These are phyloP conservation scores for Pezicula radicicola DNA, from an alignment of 2,329 filamentous ascomycete species.

Conservation along the genomic window DNA sequence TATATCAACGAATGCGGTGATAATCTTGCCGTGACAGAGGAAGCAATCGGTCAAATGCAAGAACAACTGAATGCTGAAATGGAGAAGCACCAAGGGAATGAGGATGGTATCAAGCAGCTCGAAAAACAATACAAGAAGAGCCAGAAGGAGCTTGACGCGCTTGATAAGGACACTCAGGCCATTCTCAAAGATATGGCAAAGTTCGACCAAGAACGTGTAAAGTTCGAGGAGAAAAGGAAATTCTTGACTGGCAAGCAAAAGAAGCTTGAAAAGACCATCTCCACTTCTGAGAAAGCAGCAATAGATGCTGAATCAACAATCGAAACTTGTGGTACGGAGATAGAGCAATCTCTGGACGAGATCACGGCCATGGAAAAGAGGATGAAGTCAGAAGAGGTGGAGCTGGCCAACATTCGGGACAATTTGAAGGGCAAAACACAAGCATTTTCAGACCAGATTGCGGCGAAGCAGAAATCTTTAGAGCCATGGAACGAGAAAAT, in stretches of 20 bases:
- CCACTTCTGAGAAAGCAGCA: conserved; percentile 70
- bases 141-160: conserved; percentile 76
- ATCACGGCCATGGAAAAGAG: conserved; percentile 73
- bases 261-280: conserved; percentile 87
- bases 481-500: conserved; percentile 98
- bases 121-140: conserved; percentile 81
- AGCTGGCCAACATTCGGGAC: conserved; percentile 80
- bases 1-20: conserved; percentile 86
- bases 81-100: conserved; percentile 85
- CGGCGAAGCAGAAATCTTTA: conserved; percentile 85
- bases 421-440: conserved; percentile 94
- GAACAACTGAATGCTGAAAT: conserved; percentile 81
- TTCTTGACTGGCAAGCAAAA: conserved; percentile 88
- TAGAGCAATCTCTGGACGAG: conserved; percentile 72
- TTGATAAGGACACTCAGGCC: conserved; percentile 78
- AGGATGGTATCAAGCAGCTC: conserved; percentile 85
- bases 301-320: conserved; percentile 75
- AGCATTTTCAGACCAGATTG: conserved; percentile 87
- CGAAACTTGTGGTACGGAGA: conserved; percentile 73
- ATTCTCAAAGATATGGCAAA: conserved; percentile 85
- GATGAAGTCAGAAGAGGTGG: conserved; percentile 75
- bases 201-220: conserved; percentile 94
- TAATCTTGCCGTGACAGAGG: conserved; percentile 83
- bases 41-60: conserved; percentile 89
- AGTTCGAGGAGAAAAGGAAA: conserved; percentile 97